Evolutionary conservation across 139 green algal species (phyloP), one percentile per base, ranked within the genome.

Genomic region (Chlorella sp.): DNA sequence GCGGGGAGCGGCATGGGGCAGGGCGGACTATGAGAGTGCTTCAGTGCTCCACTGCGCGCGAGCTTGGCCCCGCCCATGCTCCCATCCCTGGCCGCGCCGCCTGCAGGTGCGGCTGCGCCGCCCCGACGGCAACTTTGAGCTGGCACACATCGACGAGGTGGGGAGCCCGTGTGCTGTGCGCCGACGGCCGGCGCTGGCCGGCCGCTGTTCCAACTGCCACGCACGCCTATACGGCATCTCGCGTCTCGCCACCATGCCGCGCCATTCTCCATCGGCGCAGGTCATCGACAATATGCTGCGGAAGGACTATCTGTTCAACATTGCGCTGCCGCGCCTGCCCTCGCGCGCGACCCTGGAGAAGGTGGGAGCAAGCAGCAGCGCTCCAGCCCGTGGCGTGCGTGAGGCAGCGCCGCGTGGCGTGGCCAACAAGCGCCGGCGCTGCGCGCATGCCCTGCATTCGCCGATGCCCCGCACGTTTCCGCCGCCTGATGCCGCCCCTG

Each of bases 241-340:
- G 5, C 9, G 8, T 11, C 27, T 55, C 41, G 5, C 40, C 27
- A 41, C 15, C 25, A 40, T 41, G 29, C 58, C 19, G 29, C 41
- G 8, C 19, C 58, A 21, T 41, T 64, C 19, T 36, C 21, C 14
- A 29, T 8, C 19, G 5, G 27, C 41, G 40, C 63, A 80, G 74
- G 55, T 93, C 6, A 84, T 98, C 19, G 95, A 98, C 61, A 69
- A 92, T 53, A 93, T 98, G 89, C 88, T 98, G 43, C 75, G 79
- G n/a, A 87, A 86, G 58, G 95, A 98, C 79, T 92, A 94, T 80
- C 71, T 96, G 72, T 98, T 97, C 77, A 92, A 98, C 82, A 95
- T 97, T 19, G 86, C 95, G 0, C 85, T 98, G 67, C 95, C 95
- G 0, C 87, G 94, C 50, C 84, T 98, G 64, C 91, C 93, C 0